Base-by-base conservation (phyloP, 75 land plant species). In the Picea glauca region DNA sequence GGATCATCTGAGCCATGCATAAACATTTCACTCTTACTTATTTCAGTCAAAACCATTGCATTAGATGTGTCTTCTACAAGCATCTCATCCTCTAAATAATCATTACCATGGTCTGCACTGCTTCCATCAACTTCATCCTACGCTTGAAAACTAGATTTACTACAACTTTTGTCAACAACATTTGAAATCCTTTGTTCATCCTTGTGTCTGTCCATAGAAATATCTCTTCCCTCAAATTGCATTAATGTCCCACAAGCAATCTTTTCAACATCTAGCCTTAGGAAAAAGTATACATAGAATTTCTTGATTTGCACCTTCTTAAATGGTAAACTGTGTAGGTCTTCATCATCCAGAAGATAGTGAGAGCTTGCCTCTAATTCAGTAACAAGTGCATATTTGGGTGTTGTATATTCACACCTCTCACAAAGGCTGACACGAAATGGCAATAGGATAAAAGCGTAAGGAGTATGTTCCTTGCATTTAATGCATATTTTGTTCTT, bases 401-500 rank as follows among this genome's bases (percentile, higher is more conserved):
- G 77, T 15, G 30, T 46, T 33, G 77, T 23, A 46, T 79, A 35
- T 58, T 79, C 80, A 72, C 80, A 79, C 40, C 80, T 79, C 40
- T 79, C 80, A 33, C 80, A 79, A 58, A 79, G 80, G 23, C 74
- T 18, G 32, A 57, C 77, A 56, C 50, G 21, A 79, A 60, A 70
- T 5, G 58, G 77, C 58, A 62, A 72, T 56, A 79, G 57, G 12
- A 59, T 79, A 46, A 60, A 62, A 50, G 72, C 80, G 76, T 79
- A 79, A 21, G 58, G 77, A 56, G 80, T 79, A 79, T 56, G 78
- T 54, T 79, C 80, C 32, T 76, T 50, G 60, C 80, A 72, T 79
- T 79, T 78, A 79, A 72, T 38, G 18, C 80, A 79, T 54, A 58
- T 72, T 58, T 40, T 74, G 30, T 74, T 79, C 80, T 79, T 26